phyloP scores from a whole-genome alignment of 345 rosid genomes.

The Citrus sp. region DNA sequence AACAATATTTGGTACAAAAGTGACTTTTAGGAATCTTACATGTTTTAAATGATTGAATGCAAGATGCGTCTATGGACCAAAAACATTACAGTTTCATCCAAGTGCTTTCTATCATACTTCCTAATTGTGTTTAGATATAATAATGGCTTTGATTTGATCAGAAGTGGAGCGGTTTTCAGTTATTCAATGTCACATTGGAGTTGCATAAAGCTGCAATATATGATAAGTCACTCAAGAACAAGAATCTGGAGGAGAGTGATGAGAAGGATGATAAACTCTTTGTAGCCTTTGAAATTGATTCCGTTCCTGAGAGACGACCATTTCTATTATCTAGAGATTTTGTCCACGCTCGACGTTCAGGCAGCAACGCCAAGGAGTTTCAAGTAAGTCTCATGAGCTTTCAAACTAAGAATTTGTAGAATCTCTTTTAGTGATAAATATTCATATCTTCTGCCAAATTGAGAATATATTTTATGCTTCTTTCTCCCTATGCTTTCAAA shows the following conservation, averaged over 20 bases:
- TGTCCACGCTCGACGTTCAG: slow-evolving; percentile 29
- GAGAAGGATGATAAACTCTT: slow-evolving; percentile 21
- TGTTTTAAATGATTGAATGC: not conserved
- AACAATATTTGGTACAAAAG: not conserved
- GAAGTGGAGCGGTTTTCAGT: slow-evolving; percentile 35
- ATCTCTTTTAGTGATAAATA: not conserved
- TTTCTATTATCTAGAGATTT: slow-evolving; percentile 43
- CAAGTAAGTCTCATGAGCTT: slow-evolving; percentile 23
- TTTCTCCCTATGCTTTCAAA: not conserved
- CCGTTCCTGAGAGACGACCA: slow-evolving; percentile 24
- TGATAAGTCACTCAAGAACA: not conserved
- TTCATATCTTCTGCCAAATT: not conserved
- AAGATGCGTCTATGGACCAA: not conserved
- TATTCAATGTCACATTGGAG: slow-evolving; percentile 20
- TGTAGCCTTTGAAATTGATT: slow-evolving; percentile 25
- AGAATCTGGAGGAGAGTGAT: not conserved
- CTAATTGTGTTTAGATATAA: not conserved
- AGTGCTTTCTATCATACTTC: not conserved
- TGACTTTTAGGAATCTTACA: not conserved
- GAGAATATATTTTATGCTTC: not conserved
- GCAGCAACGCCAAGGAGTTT: slow-evolving; percentile 11
- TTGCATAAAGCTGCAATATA: slow-evolving; percentile 21
- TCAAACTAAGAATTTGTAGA: not conserved
- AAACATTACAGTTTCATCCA: not conserved
- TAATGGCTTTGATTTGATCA: slow-evolving; percentile 9